Base-by-base conservation (phyloP, 345 rosid species). In the Citrus hindsii region DNA sequence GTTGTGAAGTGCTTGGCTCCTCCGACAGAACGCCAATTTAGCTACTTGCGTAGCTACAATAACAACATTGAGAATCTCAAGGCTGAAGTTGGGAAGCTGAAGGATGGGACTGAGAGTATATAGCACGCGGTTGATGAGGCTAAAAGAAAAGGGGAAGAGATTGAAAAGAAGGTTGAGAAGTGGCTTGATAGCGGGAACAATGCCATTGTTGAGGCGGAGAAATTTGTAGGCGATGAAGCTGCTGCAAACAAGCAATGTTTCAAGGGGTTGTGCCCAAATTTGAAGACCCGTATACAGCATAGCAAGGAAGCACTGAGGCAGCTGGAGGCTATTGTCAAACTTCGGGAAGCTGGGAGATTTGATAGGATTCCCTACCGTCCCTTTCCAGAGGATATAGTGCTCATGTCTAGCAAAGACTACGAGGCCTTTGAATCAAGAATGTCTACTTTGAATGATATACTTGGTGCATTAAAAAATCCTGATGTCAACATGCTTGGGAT, bases 251-350 rank as follows among this genome's bases (percentile, higher is more conserved):
- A 71, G 35, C 55, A 33, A 70, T 77, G 84, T 32, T 77, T 66
- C 30, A 38, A 24, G 64, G 75, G 79, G 12, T 37, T 40, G 67
- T 77, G 66, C 33, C 73, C 75, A 0, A 42, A 75, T 74, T 12
- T 67, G 61, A 78, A 55, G 76, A 24, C 7, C 25, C 74, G 60
- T 0, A 66, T 71, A 21, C 28, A 22, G 22, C 12, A 65, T n/a
- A 25, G 75, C 25, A 63, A 59, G 79, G 40, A 71, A 64, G 79
- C 82, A 24, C 25, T 7, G 24, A 21, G 40, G 38, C 55, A 65
- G 66, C 19, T 19, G 7, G 7, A 12, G 68, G 9, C 24, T 48
- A 19, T 79, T n/a, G 48, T 6, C 13, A 19, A 19, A 18, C 77
- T 78, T 22, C 38, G 58, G 4, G 48, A 10, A 42, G 48, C 14